Base-by-base conservation (phyloP, 2,329 filamentous ascomycete genomes). In the Huntiella abstrusa region DNA sequence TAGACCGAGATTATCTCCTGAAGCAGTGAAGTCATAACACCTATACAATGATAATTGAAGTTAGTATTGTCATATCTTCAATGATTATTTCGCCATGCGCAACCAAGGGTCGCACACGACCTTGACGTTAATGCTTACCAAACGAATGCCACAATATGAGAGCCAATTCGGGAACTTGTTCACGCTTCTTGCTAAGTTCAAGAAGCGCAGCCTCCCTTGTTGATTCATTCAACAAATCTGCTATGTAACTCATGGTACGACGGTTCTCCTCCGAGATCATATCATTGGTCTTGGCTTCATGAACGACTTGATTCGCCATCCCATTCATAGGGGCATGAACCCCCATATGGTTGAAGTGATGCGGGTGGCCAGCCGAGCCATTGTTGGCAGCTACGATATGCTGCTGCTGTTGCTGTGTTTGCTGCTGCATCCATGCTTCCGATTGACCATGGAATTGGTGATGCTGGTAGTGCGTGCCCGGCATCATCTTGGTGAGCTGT, bases 1-100 rank as follows among this genome's bases (percentile, higher is more conserved):
- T 98, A 98, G 47, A 98, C 91, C 8, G 88, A 95, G 59, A 98
- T 98, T 60, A 98, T 98, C 65, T 98, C 91, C 62, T 96, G 88
- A 33, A 96, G 73, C 17, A 98, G 70, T 46, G 86, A 93, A 40
- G 91, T 95, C 91, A 98, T 98, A 58, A 98, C 91, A 57, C 87
- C 86, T 94, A 53, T 28, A 38, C 5, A 12, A n/a, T 6, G n/a
- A 12, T 11, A 15, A 40, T 28, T 28, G 22, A 28, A 1, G 8
- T 28, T 28, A 28, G 22, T 28, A 28, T 28, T 28, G 22, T 28
- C 22, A 36, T 22, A 33, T 53, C 6, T 55, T 51, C n/a, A 15
- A 46, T 33, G 34, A 6, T 43, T 16, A 16, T 28, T 7, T 7
- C 22, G 11, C 7, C 22, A 10, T 28, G 22, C 22, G 22, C 22